These are phyloP conservation scores for Skeletonema marinoi DNA, from an alignment of 108 stramenopile genomes.

Conservation along the genomic window DNA sequence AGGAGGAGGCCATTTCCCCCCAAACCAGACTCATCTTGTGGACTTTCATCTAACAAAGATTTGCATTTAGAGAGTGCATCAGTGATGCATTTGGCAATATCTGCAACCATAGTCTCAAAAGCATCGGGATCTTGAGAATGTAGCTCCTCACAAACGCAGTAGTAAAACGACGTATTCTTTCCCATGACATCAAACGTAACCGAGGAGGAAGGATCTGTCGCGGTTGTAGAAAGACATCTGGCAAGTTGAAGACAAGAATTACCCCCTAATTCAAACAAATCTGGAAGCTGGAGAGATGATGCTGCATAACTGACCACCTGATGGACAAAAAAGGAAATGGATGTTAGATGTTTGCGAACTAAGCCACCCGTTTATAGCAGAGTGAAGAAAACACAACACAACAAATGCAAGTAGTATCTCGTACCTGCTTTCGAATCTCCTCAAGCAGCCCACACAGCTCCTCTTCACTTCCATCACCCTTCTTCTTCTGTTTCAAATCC, in stretches of 20 bases:
- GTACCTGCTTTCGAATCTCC: constrained; percentile 60
- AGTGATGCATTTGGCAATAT: constrained; percentile 34
- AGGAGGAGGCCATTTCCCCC: constrained; percentile 51
- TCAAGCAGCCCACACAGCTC: constrained; percentile 61
- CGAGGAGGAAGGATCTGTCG: constrained; percentile 50
- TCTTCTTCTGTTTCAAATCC: constrained; percentile 19
- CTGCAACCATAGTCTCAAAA: constrained; percentile 52
- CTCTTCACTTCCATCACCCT: constrained; percentile 24
- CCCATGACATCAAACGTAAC: constrained; percentile 73
- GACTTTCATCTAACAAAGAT: constrained; percentile 46
- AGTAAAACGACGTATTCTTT: constrained; percentile 66
- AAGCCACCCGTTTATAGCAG: background rate
- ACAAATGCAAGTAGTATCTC: constrained; percentile 3
- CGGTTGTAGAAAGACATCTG: constrained; percentile 47
- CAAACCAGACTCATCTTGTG: background rate
- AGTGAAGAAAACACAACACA: background rate
- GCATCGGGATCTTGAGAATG: constrained; percentile 58
- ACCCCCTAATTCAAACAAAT: constrained; percentile 68
- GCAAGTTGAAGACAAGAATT: constrained; percentile 61
- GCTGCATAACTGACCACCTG: constrained; percentile 83
- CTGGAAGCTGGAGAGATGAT: constrained; percentile 73
- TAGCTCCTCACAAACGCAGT: constrained; percentile 75
- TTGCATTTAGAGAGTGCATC: constrained; percentile 54
- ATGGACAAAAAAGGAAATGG: constrained; percentile 3
- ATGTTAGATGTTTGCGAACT: background rate